Percentiles rank a stretch among this genome's conserved stretches.
Conservation (phyloP, 2,329 filamentous ascomycete genomes). For the Verticillium isaacii region DNA sequence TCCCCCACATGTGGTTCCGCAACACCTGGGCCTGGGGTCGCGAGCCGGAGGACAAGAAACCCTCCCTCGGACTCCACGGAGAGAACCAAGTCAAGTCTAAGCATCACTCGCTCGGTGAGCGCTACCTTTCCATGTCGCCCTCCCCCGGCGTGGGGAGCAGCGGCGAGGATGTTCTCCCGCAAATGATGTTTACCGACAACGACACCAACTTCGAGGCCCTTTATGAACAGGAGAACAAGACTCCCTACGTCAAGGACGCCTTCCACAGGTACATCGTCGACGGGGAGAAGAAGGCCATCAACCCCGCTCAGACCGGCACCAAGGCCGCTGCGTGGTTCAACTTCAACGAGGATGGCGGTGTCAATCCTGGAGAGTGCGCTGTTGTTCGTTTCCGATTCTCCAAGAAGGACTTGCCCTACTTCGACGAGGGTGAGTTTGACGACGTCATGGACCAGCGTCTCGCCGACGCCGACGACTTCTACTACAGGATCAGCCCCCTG, state of each 20-base stretch:
- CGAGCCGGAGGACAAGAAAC: slow-evolving; percentile 71
- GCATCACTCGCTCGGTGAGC: slow-evolving; percentile 75
- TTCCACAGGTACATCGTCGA: slow-evolving; percentile 88
- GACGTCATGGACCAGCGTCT: slow-evolving; percentile 81
- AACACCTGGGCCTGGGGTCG: slow-evolving; percentile 97
- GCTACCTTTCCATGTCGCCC: slow-evolving; percentile 80
- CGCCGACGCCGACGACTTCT: slow-evolving; percentile 94
- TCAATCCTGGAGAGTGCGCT: slow-evolving; percentile 85
- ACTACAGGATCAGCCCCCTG: slow-evolving; percentile 85
- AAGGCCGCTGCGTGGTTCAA: slow-evolving; percentile 89
- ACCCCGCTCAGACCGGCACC: slow-evolving; percentile 74
- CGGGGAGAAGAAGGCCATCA: slow-evolving; percentile 73
- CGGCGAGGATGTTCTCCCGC: slow-evolving; percentile 77
- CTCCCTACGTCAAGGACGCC: slow-evolving; percentile 88
- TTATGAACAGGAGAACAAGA: slow-evolving; percentile 73
- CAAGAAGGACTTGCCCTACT: slow-evolving; percentile 66
- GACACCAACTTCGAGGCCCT: slow-evolving; percentile 81
- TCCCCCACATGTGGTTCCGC: slow-evolving; percentile 94
- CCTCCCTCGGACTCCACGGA: slow-evolving; percentile 63
- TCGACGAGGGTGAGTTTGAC: slow-evolving; percentile 91
- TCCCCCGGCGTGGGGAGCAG: slow-evolving; percentile 79
- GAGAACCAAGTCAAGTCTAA: slow-evolving; percentile 70
- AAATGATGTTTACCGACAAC: slow-evolving; percentile 90
- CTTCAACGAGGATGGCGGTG: slow-evolving; percentile 85
- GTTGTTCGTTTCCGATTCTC: slow-evolving; percentile 91